Base-by-base conservation (phyloP, 768 basidiomycete genomes). In the Tremella yokohamensis region DNA sequence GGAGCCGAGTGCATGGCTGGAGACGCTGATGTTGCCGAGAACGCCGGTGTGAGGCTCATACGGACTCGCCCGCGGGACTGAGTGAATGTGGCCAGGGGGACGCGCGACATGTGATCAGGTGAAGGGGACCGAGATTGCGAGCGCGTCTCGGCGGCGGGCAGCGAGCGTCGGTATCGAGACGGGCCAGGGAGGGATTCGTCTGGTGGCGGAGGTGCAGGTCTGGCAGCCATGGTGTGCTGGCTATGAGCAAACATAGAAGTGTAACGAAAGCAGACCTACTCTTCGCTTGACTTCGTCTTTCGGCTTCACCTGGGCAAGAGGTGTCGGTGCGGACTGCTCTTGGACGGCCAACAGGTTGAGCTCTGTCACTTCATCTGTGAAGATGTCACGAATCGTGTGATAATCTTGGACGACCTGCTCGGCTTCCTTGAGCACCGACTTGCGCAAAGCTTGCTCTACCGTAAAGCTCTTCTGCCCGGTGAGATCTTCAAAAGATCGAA, bases 341-440 rank as follows among this genome's bases (percentile, higher is more conserved):
- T 18, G 6, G 15, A 25, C 6, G 20, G 48, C 12, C 24, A 7
- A 3, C 48, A 19, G 15, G 2, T 18, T 19, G 9, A 19, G 48
- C 48, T 49, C 20, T 25, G 8, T 19, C 48, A 12, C 18, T 15
- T 49, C 48, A 18, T 16, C 34, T 18, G 38, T 9, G 26, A 54
- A 54, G 37, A 54, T 54, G 8, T 19, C 26, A 12, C 49, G 24
- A n/a, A 42, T 25, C 8, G 48, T 56, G 7, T 42, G 16, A 42
- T 38, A 38, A n/a, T 59, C 52, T 55, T 49, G 52, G 25, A 44
- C 58, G 9, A 38, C 40, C 25, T 57, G 47, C 2, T 49, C 56
- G 40, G 48, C 42, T 8, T 54, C 52, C 20, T 25, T 48, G 1
- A 66, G 29, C 19, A 56, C 18, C 12, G 26, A 29, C 25, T 25